Percentiles rank a stretch among this genome's conserved stretches.
Conservation (phyloP, 768 basidiomycete genomes). For the Phylloporus scabripes region DNA sequence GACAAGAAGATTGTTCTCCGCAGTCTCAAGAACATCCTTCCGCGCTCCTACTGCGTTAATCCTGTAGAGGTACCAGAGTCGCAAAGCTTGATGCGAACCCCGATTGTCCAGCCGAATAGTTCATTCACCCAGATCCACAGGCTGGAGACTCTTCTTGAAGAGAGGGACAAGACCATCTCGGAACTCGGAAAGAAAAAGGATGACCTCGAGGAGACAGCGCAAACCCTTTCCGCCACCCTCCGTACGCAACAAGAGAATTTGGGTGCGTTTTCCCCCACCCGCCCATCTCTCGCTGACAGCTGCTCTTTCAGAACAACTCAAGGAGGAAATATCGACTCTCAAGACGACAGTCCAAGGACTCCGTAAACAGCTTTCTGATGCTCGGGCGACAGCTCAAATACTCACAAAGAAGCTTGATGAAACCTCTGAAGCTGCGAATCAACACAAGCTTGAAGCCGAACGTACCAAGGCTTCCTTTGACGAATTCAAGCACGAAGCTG, state of each 20-base stretch:
- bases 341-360: background rate
- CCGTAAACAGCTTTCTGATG: conserved; percentile 1
- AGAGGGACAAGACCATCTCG: background rate
- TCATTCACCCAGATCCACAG: background rate
- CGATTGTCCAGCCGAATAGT: background rate
- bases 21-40: conserved; percentile 2
- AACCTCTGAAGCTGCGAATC: background rate
- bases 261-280: background rate
- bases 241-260: background rate
- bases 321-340: background rate
- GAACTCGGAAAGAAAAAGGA: background rate
- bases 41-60: background rate
- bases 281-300: background rate
- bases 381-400: background rate
- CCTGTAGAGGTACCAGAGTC: background rate
- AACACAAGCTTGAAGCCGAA: background rate
- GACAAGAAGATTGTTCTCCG: conserved; percentile 2
- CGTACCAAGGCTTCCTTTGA: background rate
- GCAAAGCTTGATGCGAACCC: background rate
- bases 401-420: background rate
- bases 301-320: background rate
- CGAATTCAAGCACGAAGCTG: background rate
- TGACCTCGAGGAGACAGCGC: conserved; percentile 1
- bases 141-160: background rate
- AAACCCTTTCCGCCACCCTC: background rate